Percentiles rank a stretch among this genome's conserved stretches.
Conservation (phyloP, 257 asterid species). For the Cynanchum wilfordii region DNA sequence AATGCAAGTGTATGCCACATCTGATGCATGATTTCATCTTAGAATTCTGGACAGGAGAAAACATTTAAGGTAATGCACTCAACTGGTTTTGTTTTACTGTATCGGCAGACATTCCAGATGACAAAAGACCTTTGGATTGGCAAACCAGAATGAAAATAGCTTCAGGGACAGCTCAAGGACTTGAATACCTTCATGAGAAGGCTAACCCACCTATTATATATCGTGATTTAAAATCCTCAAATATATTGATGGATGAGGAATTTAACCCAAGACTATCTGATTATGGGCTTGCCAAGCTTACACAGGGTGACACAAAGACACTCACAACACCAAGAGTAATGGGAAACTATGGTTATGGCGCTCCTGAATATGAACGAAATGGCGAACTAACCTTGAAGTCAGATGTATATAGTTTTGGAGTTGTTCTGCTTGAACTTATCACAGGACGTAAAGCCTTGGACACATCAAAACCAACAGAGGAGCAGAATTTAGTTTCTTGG, state of each 20-base stretch:
- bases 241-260: conserved; percentile 55
- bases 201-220: conserved; percentile 76
- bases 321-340: conserved; percentile 52
- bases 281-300: conserved; percentile 75
- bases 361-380: conserved; percentile 70
- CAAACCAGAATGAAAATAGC: conserved; percentile 72
- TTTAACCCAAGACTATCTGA: conserved; percentile 59
- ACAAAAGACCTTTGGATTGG: conserved; percentile 58
- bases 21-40: neutral
- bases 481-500: conserved; percentile 73
- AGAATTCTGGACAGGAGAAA: neutral
- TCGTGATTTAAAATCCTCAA: conserved; percentile 64
- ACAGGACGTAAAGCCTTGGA: conserved; percentile 82
- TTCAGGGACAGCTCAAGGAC: conserved; percentile 68
- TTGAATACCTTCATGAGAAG: conserved; percentile 72
- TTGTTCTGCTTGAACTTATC: conserved; percentile 66
- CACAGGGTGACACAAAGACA: conserved; percentile 48
- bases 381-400: conserved; percentile 67
- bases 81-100: neutral
- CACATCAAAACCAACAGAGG: conserved; percentile 40
- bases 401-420: conserved; percentile 82
- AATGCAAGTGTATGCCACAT: too few relatives aligned
- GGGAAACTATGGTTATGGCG: conserved; percentile 65
- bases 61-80: neutral
- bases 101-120: conserved; percentile 39